Base-by-base conservation (phyloP, 768 basidiomycete genomes). In the Macrolepiota albuminosa region DNA sequence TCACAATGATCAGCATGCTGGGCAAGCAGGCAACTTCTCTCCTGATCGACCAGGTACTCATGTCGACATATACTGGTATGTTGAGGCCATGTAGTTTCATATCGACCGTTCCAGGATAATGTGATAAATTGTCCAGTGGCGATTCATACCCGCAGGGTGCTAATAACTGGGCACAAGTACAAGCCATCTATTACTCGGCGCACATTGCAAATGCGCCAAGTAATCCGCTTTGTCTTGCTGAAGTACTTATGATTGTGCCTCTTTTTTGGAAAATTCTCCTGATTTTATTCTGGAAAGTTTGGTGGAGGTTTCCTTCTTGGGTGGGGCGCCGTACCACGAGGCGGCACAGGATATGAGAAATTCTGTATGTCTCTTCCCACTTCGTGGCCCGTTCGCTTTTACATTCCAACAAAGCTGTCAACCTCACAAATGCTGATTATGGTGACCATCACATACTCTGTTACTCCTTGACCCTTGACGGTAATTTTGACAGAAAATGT, bases 71-170 rank as follows among this genome's bases (percentile, higher is more conserved):
- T 81, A 80, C 63, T 81, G 81, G 79, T 76, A 49, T 36, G 68
- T 61, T n/a, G n/a, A 31, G 31, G 34, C 10, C n/a, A 6, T 24
- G 55, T 14, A 49, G 43, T 26, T 6, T 62, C 39, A 39, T 43
- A n/a, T 59, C 10, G 11, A 40, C 11, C 29, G 24, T 56, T 37
- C 39, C 18, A 46, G 18, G 4, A 21, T 46, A 24, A 11, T 21
- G 29, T 45, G 37, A 29, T 56, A 31, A 31, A 9, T 34, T 31
- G 2, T 13, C 31, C 47, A 82, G 80, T 64, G 80, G 78, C 7
- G 81, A 82, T 62, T 81, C 80, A 1, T 82, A 82, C 61, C 81
- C 81, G 18, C 79, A 81, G 66, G 81, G 81, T 31, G 54, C 70
- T 14, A 77, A 73, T 46, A 73, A 73, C 42, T 82, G 80, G 80